These are phyloP conservation scores for Moesziomyces antarcticus DNA, from an alignment of 1,284 basidiomycete genomes.

Conservation along the genomic window DNA sequence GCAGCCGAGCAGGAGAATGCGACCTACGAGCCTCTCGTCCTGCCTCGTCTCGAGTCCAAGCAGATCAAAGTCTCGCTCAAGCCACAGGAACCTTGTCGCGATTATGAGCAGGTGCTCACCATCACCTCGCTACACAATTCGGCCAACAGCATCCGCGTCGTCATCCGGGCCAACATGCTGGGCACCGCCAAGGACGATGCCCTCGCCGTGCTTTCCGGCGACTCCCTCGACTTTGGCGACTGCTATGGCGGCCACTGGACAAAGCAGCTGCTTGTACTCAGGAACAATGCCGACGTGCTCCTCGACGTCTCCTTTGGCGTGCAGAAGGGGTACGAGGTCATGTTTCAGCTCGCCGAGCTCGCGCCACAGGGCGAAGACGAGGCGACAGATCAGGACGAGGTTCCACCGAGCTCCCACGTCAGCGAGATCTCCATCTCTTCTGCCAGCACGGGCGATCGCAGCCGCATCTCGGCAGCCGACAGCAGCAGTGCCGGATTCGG, in stretches of 20 bases:
- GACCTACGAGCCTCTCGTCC: constrained; percentile 31
- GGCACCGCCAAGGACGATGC: constrained; percentile 68
- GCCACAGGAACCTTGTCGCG: constrained; percentile 54
- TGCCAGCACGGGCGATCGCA: constrained; percentile 31
- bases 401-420: constrained; percentile 35
- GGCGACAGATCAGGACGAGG: constrained; percentile 34
- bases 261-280: constrained; percentile 70
- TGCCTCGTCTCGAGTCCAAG: constrained; percentile 32
- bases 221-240: constrained; percentile 70
- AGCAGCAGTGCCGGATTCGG: constrained; percentile 33
- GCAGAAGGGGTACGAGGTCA: constrained; percentile 69
- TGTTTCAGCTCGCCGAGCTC: constrained; percentile 70
- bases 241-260: constrained; percentile 71
- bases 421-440: constrained; percentile 45
- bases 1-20: constrained; percentile 39
- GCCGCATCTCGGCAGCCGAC: constrained; percentile 31
- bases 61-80: constrained; percentile 44
- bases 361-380: constrained; percentile 58
- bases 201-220: constrained; percentile 69
- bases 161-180: constrained; percentile 65
- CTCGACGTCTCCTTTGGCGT: constrained; percentile 70
- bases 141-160: constrained; percentile 55
- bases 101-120: constrained; percentile 64
- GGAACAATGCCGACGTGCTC: constrained; percentile 69
- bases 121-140: constrained; percentile 61